A percentile compares a stretch with the other conserved stretches of the same genome.
Evolutionary conservation across 164 flowering plant genomes (phyloP).

Genomic region (Magnolia sinica): DNA sequence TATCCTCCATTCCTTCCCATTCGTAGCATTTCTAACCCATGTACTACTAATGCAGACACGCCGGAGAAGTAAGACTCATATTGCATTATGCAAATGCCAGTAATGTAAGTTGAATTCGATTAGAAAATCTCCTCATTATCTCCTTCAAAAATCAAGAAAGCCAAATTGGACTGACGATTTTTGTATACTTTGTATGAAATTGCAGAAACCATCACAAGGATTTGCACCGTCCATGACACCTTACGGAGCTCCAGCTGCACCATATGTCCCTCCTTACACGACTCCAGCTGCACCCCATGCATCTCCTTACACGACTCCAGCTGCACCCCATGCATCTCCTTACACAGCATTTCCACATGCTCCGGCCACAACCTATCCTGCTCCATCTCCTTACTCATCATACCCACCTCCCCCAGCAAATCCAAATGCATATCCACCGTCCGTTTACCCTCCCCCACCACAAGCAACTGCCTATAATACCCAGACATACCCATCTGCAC

Average conservation of each 20-base stretch:
- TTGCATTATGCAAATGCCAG: constrained; percentile 53
- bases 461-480: constrained; percentile 52
- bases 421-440: constrained; percentile 34
- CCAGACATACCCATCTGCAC: constrained; percentile 41
- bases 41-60: constrained; percentile 38
- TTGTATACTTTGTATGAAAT: not conserved
- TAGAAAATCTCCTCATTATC: not conserved
- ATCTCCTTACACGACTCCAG: constrained; percentile 32
- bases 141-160: not conserved
- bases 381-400: constrained; percentile 14
- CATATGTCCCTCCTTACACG: constrained; percentile 27
- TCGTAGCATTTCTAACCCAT: not conserved
- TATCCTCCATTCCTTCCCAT: too few relatives aligned
- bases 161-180: not conserved
- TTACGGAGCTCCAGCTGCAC: constrained; percentile 47
- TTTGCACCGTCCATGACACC: constrained; percentile 40
- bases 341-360: constrained; percentile 26
- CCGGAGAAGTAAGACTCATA: constrained; percentile 81
- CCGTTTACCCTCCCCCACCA: constrained; percentile 32
- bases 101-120: constrained; percentile 38
- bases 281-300: constrained; percentile 27
- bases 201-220: not conserved
- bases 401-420: constrained; percentile 9
- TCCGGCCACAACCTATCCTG: constrained; percentile 22
- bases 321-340: constrained; percentile 22